Conservation (phyloP, 768 basidiomycete species). For the Mycena belliarum region DNA sequence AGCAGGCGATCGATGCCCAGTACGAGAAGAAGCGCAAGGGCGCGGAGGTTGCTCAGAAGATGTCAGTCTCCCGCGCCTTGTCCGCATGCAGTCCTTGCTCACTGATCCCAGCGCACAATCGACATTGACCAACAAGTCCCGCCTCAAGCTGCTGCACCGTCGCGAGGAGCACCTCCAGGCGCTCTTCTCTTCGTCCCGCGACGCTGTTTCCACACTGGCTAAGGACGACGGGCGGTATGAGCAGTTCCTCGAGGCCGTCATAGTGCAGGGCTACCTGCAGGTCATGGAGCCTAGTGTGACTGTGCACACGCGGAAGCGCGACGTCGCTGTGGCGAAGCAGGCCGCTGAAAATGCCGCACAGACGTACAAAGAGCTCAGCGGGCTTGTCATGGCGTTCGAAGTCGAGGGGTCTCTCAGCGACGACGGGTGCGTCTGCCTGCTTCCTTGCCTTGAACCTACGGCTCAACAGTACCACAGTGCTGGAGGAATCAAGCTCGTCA, state of each 20-base stretch:
- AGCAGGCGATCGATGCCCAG: conserved; percentile 89
- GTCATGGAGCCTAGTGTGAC: conserved; percentile 75
- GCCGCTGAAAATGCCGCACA: conserved; percentile 66
- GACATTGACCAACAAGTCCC: conserved; percentile 94
- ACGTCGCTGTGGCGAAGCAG: conserved; percentile 57
- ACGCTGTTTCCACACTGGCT: conserved; percentile 60
- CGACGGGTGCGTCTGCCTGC: conserved; percentile 55
- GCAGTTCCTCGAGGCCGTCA: conserved; percentile 80
- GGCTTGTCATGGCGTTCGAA: conserved; percentile 56
- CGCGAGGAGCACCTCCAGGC: conserved; percentile 92
- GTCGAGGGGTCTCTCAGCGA: conserved; percentile 66
- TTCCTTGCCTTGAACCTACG: background rate
- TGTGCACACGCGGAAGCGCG: conserved; percentile 67
- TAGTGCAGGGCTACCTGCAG: conserved; percentile 84
- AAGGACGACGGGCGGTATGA: conserved; percentile 69
- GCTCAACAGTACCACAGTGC: too few species aligned
- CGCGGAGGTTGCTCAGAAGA: conserved; percentile 92
- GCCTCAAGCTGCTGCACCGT: conserved; percentile 84
- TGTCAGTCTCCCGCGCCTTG: conserved; percentile 52
- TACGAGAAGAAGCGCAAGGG: conserved; percentile 97
- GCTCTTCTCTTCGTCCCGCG: conserved; percentile 76
- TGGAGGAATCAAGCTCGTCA: conserved; percentile 81
- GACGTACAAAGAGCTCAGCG: conserved; percentile 78
- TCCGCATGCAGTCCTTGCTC: background rate
- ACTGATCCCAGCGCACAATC: conserved; percentile 74